phyloP scores from a whole-genome alignment of 2,329 filamentous ascomycete genomes.

The Alternaria brassicicola region DNA sequence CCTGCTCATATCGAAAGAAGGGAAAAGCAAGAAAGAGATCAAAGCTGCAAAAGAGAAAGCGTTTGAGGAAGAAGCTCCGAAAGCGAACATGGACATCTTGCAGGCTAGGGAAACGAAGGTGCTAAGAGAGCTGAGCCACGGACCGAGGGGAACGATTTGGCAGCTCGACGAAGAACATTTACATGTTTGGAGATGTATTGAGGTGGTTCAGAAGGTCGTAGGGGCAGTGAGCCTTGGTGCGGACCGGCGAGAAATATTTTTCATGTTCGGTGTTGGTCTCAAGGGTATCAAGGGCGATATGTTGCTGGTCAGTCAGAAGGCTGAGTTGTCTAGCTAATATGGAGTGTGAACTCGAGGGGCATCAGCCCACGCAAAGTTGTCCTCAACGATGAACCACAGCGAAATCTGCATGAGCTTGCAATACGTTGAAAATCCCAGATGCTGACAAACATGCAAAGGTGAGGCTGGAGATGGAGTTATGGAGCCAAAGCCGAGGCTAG shows the following conservation, averaged over 20 bases:
- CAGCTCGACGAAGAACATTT: background rate
- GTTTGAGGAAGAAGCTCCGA: background rate
- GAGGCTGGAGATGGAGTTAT: constrained; percentile 6
- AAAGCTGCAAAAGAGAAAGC: background rate
- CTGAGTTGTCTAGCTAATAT: background rate
- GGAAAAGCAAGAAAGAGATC: background rate
- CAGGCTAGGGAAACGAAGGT: background rate
- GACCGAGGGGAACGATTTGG: constrained; percentile 8
- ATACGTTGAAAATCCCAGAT: background rate
- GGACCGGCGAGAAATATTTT: constrained; percentile 1
- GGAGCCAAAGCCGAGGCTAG: constrained; percentile 17
- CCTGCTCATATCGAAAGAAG: background rate
- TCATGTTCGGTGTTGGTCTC: background rate
- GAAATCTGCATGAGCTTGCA: background rate
- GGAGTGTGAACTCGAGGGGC: too few species aligned
- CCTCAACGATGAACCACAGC: background rate
- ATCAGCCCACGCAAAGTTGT: background rate
- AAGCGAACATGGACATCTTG: background rate
- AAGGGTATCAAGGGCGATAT: constrained; percentile 14
- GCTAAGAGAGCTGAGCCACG: constrained; percentile 4
- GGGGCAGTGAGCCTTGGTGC: background rate
- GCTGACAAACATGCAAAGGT: background rate
- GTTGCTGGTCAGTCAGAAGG: constrained; percentile 12
- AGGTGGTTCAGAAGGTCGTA: constrained; percentile 3
- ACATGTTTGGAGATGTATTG: constrained; percentile 3